A percentile compares a stretch with the other conserved stretches of the same genome.
Conservation (phyloP, 257 asterid genomes). For the Coffea canephora region DNA sequence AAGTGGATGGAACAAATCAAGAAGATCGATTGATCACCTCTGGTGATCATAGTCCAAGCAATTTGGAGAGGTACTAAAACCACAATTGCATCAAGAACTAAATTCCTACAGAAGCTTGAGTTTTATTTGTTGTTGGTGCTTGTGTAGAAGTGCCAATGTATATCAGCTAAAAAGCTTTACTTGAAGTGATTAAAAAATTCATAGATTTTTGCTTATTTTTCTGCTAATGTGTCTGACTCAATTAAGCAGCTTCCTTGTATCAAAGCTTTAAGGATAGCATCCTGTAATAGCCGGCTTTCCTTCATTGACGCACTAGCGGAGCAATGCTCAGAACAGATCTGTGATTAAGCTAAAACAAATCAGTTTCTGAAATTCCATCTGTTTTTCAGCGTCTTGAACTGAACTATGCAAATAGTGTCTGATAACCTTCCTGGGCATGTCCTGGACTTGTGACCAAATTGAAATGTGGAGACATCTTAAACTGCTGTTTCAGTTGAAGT, state of each 20-base stretch:
- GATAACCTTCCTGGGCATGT: neutral
- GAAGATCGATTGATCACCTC: slow-evolving; percentile 18
- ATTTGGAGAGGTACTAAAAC: slow-evolving; percentile 43
- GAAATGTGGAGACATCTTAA: neutral
- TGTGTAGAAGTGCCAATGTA: neutral
- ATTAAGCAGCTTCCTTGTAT: neutral
- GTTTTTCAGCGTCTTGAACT: no score
- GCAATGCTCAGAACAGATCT: neutral
- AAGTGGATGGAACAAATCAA: slow-evolving; percentile 22
- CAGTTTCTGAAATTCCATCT: neutral
- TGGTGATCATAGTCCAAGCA: slow-evolving; percentile 23
- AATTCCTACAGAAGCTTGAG: neutral
- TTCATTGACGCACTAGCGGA: neutral
- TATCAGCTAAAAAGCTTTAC: neutral
- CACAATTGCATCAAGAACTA: no score
- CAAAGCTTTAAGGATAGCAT: neutral
- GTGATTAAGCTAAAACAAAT: neutral
- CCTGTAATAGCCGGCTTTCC: neutral
- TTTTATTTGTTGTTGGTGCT: neutral
- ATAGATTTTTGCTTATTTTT: neutral
- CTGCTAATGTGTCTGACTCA: neutral
- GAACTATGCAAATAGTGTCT: no score
- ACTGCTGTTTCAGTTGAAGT: neutral
- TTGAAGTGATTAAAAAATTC: neutral
- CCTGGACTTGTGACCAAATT: neutral